These are phyloP conservation scores for Yamadazyma buinensis DNA, from an alignment of 1,139 yeast species.

Conservation along the genomic window DNA sequence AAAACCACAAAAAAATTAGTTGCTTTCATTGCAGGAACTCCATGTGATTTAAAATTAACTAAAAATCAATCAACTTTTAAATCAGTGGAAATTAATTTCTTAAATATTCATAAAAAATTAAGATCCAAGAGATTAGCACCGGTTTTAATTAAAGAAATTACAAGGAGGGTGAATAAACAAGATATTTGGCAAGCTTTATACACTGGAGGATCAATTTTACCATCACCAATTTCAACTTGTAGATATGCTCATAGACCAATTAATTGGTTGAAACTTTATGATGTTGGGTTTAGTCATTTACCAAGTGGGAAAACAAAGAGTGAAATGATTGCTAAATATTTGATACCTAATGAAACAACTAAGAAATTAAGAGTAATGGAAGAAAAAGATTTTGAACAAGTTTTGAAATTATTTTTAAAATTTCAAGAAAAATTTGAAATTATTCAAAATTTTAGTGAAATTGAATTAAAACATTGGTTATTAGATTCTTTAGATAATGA, in stretches of 20 bases:
- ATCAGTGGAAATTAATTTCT: slow-evolving; percentile 87
- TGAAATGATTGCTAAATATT: slow-evolving; percentile 76
- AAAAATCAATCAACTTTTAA: slow-evolving; percentile 44
- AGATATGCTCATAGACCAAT: slow-evolving; percentile 93
- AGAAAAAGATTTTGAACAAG: slow-evolving; percentile 60
- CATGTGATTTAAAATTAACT: slow-evolving; percentile 65
- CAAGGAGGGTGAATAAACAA: slow-evolving; percentile 81
- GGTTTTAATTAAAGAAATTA: slow-evolving; percentile 86
- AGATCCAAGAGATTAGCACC: slow-evolving; percentile 95
- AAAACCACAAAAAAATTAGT: slow-evolving; percentile 71
- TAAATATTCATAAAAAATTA: slow-evolving; percentile 90
- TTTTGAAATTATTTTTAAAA: slow-evolving; percentile 50
- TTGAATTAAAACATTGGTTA: slow-evolving; percentile 82
- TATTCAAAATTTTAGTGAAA: slow-evolving; percentile 62
- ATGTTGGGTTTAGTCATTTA: slow-evolving; percentile 81
- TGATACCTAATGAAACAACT: slow-evolving; percentile 60
- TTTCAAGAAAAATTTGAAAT: slow-evolving; percentile 73
- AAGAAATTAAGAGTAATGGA: slow-evolving; percentile 59
- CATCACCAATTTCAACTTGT: slow-evolving; percentile 88
- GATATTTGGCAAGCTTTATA: slow-evolving; percentile 95
- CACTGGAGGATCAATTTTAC: slow-evolving; percentile 88
- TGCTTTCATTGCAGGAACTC: slow-evolving; percentile 91
- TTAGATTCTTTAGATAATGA: slow-evolving; percentile 22
- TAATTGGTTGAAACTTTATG: slow-evolving; percentile 85
- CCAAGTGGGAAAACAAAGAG: slow-evolving; percentile 76